A percentile compares a stretch with the other conserved stretches of the same genome.
Evolutionary conservation across 2,329 filamentous ascomycete genomes (phyloP).

Genomic region (Daldinia sp.): DNA sequence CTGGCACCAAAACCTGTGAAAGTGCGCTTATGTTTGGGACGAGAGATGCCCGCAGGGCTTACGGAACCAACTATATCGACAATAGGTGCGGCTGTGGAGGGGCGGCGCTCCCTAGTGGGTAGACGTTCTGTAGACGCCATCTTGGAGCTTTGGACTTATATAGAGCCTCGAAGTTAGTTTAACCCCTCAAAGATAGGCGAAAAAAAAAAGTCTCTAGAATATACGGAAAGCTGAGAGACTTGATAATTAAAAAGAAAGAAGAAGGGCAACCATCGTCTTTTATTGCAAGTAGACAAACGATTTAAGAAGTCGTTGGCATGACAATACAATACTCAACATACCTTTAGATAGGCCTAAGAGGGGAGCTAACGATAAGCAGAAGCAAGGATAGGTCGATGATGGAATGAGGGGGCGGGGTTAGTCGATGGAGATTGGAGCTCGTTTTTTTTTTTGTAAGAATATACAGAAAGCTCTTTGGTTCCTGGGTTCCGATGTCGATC

Average conservation of each 20-base stretch:
- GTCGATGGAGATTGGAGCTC: slow-evolving; percentile 30
- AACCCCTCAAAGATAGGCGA: not conserved
- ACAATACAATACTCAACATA: slow-evolving; percentile 28
- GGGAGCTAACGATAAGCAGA: slow-evolving; percentile 24
- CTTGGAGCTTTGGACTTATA: slow-evolving; percentile 29
- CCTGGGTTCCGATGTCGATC: slow-evolving; percentile 34
- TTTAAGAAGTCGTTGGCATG: slow-evolving; percentile 14
- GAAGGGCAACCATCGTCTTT: slow-evolving; percentile 1
- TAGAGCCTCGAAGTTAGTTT: slow-evolving; percentile 3
- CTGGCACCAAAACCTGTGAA: slow-evolving; percentile 90
- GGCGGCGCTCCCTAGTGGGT: slow-evolving; percentile 78
- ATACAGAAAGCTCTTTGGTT: slow-evolving; percentile 24
- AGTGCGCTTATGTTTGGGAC: slow-evolving; percentile 98
- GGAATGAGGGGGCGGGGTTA: slow-evolving; percentile 42
- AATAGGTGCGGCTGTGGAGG: slow-evolving; percentile 82
- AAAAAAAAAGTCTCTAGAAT: not conserved
- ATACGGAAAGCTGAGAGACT: slow-evolving; percentile 18
- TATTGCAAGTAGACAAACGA: slow-evolving; percentile 23
- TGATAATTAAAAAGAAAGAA: slow-evolving; percentile 16
- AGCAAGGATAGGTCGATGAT: slow-evolving; percentile 28
- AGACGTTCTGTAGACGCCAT: slow-evolving; percentile 55
- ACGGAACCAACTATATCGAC: slow-evolving; percentile 88
- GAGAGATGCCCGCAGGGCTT: slow-evolving; percentile 83
- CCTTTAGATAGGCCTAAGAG: slow-evolving; percentile 6
- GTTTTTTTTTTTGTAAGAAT: not conserved